These are phyloP conservation scores for Phialophora chinensis DNA, from an alignment of 2,329 filamentous ascomycete genomes.

Conservation along the genomic window DNA sequence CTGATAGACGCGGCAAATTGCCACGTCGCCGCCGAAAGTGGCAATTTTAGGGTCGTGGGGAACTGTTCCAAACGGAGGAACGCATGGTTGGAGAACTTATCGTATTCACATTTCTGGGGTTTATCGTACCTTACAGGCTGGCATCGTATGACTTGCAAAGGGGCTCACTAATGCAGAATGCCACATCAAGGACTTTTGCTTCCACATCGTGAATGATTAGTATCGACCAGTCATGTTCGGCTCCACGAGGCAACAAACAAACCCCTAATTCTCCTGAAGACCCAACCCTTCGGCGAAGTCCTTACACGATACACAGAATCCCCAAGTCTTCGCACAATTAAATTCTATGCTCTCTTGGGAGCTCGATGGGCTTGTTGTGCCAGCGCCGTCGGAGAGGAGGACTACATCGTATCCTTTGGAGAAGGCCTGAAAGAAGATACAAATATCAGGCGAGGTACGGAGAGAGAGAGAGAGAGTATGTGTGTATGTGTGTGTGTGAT, in stretches of 20 bases:
- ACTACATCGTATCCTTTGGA: constrained; percentile 63
- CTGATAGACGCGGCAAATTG: no score
- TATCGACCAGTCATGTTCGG: not conserved
- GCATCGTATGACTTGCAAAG: not conserved
- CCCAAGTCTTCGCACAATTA: constrained; percentile 39
- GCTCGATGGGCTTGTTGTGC: constrained; percentile 49
- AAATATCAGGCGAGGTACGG: not conserved
- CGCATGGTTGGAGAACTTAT: no score
- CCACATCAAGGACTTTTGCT: not conserved
- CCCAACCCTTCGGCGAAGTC: constrained; percentile 35
- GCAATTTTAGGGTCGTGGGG: no score
- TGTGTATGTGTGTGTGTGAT: no score
- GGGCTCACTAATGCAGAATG: not conserved
- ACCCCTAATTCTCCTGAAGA: not conserved
- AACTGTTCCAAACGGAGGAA: no score
- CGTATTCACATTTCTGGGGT: no score
- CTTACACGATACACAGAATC: constrained; percentile 36
- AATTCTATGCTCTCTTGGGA: constrained; percentile 38
- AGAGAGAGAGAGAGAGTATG: not conserved
- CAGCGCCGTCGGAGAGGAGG: constrained; percentile 61
- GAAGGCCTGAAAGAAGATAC: constrained; percentile 47
- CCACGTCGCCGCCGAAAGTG: no score
- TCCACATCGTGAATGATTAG: not conserved
- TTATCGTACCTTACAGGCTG: no score
- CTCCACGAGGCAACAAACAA: not conserved